Evolutionary conservation across 2,329 filamentous ascomycete genomes (phyloP), one percentile per base, ranked within the genome.

Genomic region (Raffaelea ambrosiae): DNA sequence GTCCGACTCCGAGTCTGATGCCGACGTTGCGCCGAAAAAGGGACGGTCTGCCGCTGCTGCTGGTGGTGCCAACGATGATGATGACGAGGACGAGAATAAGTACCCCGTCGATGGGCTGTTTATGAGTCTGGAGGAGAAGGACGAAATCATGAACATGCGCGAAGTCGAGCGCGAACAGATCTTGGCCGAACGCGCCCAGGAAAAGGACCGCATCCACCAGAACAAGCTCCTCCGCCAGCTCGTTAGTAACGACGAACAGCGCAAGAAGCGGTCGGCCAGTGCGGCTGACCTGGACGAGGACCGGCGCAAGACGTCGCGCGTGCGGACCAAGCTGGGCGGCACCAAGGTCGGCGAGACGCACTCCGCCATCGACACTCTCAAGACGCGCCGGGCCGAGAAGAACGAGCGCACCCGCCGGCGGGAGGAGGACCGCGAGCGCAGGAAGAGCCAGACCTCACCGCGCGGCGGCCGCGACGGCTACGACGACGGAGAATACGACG

Each of bases 141-240:
- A 76, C 8, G 74, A 85, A 45, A 93, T 98, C 53, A 83, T 93
- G 76, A 78, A 74, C 48, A 81, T 96, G 77, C 84, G 89, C 26
- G 90, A 97, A 68, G 83, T 97, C 45, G 83, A 95, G 61, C 85
- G 91, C 53, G 93, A 98, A 65, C 81, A 88, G 61, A 83, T 95
- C 40, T 77, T 98, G 7, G 91, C 89, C 19, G 87, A 95, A 56
- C 88, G 93, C 55, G 84, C 85, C 33, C 81, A 88, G 57, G 83
- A 93, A 63, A 83, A 90, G 49, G 86, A 93, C 59, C 82, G 83
- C 46, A 83, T 86, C 57, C 79, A 85, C 51, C 91, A 95, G 67
- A 88, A 93, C 59, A 76, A 83, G 43, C 81, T 90, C 53, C 77
- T 96, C 44, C 86, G 86, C 51, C 84, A 86, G 58, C 81, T 94